Conservation (phyloP, 768 basidiomycete species). For the Crucibulum laeve region DNA sequence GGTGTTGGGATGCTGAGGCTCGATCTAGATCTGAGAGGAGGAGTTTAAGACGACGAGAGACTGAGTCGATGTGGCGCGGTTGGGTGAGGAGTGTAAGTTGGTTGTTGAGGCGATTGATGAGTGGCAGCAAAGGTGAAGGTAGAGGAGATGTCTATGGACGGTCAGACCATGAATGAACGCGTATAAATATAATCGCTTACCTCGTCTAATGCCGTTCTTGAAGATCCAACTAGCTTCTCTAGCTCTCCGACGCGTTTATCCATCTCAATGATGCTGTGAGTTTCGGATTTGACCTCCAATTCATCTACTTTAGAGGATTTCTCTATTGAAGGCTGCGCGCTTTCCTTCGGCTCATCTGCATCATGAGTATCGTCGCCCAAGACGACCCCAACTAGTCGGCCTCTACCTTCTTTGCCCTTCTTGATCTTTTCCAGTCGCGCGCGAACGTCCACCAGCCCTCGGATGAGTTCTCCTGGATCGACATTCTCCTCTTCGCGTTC, state of each 20-base stretch:
- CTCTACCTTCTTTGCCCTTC: slow-evolving; percentile 62
- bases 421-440: slow-evolving; percentile 64
- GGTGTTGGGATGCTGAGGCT: slow-evolving; percentile 50
- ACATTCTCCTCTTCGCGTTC: slow-evolving; percentile 57
- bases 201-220: slow-evolving; percentile 77
- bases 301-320: slow-evolving; percentile 1
- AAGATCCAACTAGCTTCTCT: slow-evolving; percentile 80
- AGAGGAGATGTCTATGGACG: slow-evolving; percentile 57
- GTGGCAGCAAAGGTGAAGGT: slow-evolving; percentile 77
- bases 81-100: slow-evolving; percentile 89
- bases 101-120: slow-evolving; percentile 76
- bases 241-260: slow-evolving; percentile 82
- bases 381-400: slow-evolving; percentile 56
- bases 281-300: slow-evolving; percentile 28
- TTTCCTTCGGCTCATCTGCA: slow-evolving; percentile 12
- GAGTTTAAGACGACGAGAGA: slow-evolving; percentile 89
- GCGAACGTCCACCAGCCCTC: slow-evolving; percentile 73
- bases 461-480: slow-evolving; percentile 73
- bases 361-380: slow-evolving; percentile 27
- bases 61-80: slow-evolving; percentile 93
- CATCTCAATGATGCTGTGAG: slow-evolving; percentile 61
- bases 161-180: background rate
- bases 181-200: slow-evolving; percentile 34
- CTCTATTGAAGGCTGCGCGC: background rate
- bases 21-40: slow-evolving; percentile 92